phyloP scores from a whole-genome alignment of 2,329 filamentous ascomycete genomes.

The Fusarium humuli region DNA sequence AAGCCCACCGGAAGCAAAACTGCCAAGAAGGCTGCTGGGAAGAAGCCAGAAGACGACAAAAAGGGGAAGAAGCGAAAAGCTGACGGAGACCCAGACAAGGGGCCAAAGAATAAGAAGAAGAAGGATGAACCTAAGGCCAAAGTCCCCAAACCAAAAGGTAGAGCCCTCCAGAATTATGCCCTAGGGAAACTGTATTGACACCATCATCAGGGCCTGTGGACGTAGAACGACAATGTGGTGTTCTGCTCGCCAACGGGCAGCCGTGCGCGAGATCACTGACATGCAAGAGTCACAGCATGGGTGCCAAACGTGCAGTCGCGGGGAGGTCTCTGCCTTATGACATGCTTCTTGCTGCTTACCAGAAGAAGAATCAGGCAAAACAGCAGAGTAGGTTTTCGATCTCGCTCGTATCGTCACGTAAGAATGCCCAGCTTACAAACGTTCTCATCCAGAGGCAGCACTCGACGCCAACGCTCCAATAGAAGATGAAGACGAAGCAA shows the following conservation, averaged over 20 bases:
- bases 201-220: constrained; percentile 77
- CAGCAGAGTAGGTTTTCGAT: constrained; percentile 80
- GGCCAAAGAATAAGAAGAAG: constrained; percentile 90
- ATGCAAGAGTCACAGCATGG: constrained; percentile 96
- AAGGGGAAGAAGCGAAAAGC: constrained; percentile 85
- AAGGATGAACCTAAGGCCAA: constrained; percentile 92
- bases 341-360: constrained; percentile 87
- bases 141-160: constrained; percentile 84
- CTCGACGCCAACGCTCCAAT: constrained; percentile 93
- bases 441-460: constrained; percentile 72
- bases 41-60: constrained; percentile 74
- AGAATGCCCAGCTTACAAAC: constrained; percentile 22
- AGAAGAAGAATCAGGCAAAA: constrained; percentile 99
- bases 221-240: constrained; percentile 93
- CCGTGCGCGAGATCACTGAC: constrained; percentile 90
- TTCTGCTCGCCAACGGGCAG: constrained; percentile 84
- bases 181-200: constrained; percentile 27
- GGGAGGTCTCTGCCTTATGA: constrained; percentile 91
- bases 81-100: constrained; percentile 81
- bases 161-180: not conserved
- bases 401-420: not conserved
- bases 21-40: constrained; percentile 73
- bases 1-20: constrained; percentile 57
- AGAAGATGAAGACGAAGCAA: constrained; percentile 85
- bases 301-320: constrained; percentile 87